These are phyloP conservation scores for Lithohypha guttulata DNA, from an alignment of 2,329 filamentous ascomycete genomes.

Conservation along the genomic window DNA sequence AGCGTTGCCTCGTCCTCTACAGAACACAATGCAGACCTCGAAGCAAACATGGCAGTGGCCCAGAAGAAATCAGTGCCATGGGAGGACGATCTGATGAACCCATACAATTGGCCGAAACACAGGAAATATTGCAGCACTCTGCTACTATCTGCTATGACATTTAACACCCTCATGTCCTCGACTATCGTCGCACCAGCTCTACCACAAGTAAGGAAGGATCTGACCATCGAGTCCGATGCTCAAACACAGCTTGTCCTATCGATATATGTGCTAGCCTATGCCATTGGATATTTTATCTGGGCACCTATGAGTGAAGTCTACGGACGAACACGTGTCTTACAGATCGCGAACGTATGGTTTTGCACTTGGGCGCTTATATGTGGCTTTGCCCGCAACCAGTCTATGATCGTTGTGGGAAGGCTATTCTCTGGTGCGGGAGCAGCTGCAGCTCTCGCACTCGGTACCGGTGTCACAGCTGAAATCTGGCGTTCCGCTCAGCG, in stretches of 20 bases:
- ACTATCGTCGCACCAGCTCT: slow-evolving; percentile 42
- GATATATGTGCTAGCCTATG: slow-evolving; percentile 37
- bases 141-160: slow-evolving; percentile 40
- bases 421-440: slow-evolving; percentile 43
- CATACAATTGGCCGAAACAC: slow-evolving; percentile 37
- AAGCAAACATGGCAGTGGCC: too few species aligned
- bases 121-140: slow-evolving; percentile 44
- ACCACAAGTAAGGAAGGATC: slow-evolving; percentile 35
- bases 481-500: slow-evolving; percentile 47
- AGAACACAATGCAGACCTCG: background rate
- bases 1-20: background rate
- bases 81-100: slow-evolving; percentile 25
- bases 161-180: slow-evolving; percentile 48
- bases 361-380: slow-evolving; percentile 44
- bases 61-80: background rate
- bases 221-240: slow-evolving; percentile 22
- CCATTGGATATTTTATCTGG: slow-evolving; percentile 34
- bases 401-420: slow-evolving; percentile 39
- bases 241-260: slow-evolving; percentile 22
- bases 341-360: slow-evolving; percentile 39
- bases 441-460: slow-evolving; percentile 35
- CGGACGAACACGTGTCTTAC: slow-evolving; percentile 38
- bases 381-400: slow-evolving; percentile 38
- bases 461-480: slow-evolving; percentile 37
- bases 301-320: slow-evolving; percentile 40